Evolutionary conservation across 108 stramenopile species (phyloP).

Genomic region (Skeletonema costatum): DNA sequence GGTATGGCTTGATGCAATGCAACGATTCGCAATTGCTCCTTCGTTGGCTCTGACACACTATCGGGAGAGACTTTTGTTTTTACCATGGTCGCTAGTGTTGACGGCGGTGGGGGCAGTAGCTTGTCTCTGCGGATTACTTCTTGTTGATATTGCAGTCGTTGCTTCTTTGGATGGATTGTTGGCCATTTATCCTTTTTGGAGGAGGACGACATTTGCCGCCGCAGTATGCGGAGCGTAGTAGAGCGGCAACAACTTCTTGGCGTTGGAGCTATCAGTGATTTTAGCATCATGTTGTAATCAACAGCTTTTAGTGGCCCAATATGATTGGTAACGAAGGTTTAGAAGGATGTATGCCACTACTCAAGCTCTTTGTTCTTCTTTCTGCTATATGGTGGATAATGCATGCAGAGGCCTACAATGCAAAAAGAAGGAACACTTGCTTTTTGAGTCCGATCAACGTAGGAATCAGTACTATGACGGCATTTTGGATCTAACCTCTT

Average conservation of each 20-base stretch:
- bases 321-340: no score
- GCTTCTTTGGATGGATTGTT: background rate
- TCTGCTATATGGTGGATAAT: no score
- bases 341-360: no score
- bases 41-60: constrained; percentile 57
- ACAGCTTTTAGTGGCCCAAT: no score
- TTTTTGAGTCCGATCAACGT: no score
- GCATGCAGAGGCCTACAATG: no score
- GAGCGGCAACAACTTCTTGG: background rate
- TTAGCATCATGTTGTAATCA: background rate
- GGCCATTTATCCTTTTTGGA: constrained; percentile 20
- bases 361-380: no score
- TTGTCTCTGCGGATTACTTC: constrained; percentile 10
- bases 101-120: constrained; percentile 17
- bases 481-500: no score
- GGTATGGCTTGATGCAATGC: constrained; percentile 75
- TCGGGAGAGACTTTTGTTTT: background rate
- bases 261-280: background rate
- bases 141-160: constrained; percentile 6
- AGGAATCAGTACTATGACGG: no score
- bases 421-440: no score
- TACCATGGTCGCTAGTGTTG: background rate
- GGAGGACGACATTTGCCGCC: background rate
- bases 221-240: background rate
- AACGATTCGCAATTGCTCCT: constrained; percentile 51